phyloP scores from a whole-genome alignment of 2,329 filamentous ascomycete species.

The Alternaria ventricosa region DNA sequence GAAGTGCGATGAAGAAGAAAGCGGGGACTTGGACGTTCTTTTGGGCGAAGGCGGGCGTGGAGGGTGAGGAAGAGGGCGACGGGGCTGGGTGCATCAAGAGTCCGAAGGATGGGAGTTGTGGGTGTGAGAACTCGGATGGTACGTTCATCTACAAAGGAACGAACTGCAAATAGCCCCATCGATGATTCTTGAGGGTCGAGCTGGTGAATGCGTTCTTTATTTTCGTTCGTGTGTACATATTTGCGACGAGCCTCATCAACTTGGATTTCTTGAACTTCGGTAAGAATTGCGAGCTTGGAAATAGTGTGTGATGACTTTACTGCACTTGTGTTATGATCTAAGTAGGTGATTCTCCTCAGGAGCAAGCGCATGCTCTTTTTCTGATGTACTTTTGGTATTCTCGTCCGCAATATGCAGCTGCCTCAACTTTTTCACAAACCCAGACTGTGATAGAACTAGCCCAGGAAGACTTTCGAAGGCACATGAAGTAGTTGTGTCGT shows the following conservation, averaged over 20 bases:
- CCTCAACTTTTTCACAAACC: no score
- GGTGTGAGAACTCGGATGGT: slow-evolving; percentile 35
- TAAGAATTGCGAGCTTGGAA: no score
- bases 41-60: slow-evolving; percentile 25
- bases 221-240: not conserved
- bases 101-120: slow-evolving; percentile 30
- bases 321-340: rapidly evolving
- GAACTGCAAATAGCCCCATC: slow-evolving; percentile 1
- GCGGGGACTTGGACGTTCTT: slow-evolving; percentile 33
- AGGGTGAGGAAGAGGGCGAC: slow-evolving; percentile 25
- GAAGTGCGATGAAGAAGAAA: slow-evolving; percentile 3
- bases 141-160: slow-evolving; percentile 28
- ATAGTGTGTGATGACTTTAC: no score
- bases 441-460: no score
- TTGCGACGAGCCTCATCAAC: no score
- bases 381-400: no score
- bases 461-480: no score
- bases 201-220: not conserved
- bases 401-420: no score
- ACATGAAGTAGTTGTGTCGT: no score
- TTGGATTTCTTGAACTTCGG: no score
- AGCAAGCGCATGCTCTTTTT: no score
- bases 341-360: no score
- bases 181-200: not conserved
- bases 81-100: slow-evolving; percentile 39